Percentiles rank a stretch among this genome's conserved stretches.
Conservation (phyloP, 2,329 filamentous ascomycete genomes). For the Penicillium brevicompactum region DNA sequence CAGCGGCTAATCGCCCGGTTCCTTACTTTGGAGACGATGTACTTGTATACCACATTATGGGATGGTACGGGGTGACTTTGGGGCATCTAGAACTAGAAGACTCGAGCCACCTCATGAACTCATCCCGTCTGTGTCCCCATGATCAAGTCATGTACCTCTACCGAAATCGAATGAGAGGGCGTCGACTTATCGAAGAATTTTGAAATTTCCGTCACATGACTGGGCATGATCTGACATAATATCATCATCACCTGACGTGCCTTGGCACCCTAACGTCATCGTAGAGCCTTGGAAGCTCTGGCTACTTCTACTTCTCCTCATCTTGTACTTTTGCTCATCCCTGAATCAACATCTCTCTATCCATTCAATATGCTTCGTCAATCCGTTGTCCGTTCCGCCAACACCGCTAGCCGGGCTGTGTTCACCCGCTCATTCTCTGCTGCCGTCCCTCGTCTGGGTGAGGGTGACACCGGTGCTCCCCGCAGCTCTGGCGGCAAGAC, state of each 20-base stretch:
- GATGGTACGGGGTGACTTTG: neutral
- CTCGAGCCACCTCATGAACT: neutral
- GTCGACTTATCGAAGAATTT: constrained; percentile 23
- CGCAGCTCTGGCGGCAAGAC: constrained; percentile 36
- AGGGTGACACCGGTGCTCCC: constrained; percentile 67
- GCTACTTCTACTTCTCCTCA: neutral
- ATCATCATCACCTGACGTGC: constrained; percentile 6
- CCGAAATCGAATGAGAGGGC: constrained; percentile 23
- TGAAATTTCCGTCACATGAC: constrained; percentile 23
- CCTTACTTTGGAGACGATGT: constrained; percentile 12
- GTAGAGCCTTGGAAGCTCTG: constrained; percentile 1
- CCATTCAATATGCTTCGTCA: constrained; percentile 67
- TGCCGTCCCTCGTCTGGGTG: constrained; percentile 64
- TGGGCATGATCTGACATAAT: constrained; percentile 15
- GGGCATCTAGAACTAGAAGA: neutral
- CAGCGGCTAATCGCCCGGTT: constrained; percentile 36
- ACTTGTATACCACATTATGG: too few relatives aligned
- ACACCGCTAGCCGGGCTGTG: constrained; percentile 55
- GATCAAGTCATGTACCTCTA: constrained; percentile 10
- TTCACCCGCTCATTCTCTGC: constrained; percentile 63
- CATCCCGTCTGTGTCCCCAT: constrained; percentile 9
- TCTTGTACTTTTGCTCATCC: constrained; percentile 2
- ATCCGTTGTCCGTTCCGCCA: constrained; percentile 58
- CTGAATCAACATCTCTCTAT: neutral
- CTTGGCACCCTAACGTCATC: constrained; percentile 9